Evolutionary conservation across 805 yeast species (phyloP), one percentile per base, ranked within the genome.

Genomic region (Candida nonsorbophila): DNA sequence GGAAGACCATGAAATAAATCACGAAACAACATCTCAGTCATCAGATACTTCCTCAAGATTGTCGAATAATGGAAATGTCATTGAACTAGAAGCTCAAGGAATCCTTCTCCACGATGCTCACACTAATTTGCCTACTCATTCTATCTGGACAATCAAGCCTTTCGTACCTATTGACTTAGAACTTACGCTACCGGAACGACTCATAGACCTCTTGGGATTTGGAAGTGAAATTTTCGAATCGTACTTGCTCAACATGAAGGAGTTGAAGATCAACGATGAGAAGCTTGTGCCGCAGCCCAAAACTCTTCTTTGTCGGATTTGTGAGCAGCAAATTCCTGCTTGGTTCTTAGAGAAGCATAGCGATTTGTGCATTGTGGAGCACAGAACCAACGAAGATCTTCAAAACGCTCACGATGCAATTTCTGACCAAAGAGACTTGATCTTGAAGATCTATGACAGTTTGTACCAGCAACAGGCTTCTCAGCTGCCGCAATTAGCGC

Each of bases 311-410:
- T 92, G 99, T 53, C 71, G 96, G 27, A 87, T 92, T 16, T 92
- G 99, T 56, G 99, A 92, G 48, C 77, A 78, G 17, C 72, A 72
- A 27, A 78, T 87, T n/a, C 96, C 95, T 4, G 83, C 87, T 4
- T 92, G 98, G 98, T 92, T 94, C 82, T 65, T 92, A 22, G 98
- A 90, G 44, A 72, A 79, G 28, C 99, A 92, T 55, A 80, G 90
- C 1, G 92, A 87, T 47, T 60, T 84, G 26, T 92, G 99, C 45
- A 65, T 84, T 16, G 72, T 84, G 20, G 97, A 88, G 51, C 95
- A 87, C 55, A 72, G 78, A 44, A 74, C 83, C 7, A 87, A 79
- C 46, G 87, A 86, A 41, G 78, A 79, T 19, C 75, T 90, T 7
- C 84, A 82, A 46, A 42, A 67, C 20, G 62, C 78, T 25, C 95